Base-by-base conservation (phyloP, 2,329 filamentous ascomycete species). In the Colletotrichum gigasporum region DNA sequence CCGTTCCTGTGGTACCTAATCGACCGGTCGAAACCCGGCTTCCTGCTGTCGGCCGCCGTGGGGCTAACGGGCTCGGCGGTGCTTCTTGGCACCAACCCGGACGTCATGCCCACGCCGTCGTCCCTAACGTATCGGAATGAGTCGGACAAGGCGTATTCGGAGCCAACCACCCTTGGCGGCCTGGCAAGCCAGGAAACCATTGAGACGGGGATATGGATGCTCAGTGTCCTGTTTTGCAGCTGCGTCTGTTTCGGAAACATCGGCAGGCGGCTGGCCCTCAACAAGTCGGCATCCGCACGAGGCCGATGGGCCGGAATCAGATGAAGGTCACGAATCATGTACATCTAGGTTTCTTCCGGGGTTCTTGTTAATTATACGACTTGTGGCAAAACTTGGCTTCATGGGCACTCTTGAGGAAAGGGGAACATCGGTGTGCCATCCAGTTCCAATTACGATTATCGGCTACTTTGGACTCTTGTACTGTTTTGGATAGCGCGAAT, bases 191-290 rank as follows among this genome's bases (percentile, higher is more conserved):
- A 88, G 53, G 87, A 92, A 70, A 88, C 82, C 6, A 76, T 94
- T 1, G 92, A 91, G 61, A 86, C 91, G 16, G 90, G 89, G 11
- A 92, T 94, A 4, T 99, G 96, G 95, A 91, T 97, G 72, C 84
- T 95, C 22, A 97, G 93, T 73, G 94, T 98, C 24, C 79, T 99
- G 52, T 99, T 97, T 75, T 97, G 96, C 78, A 96, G 93, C 72
- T 94, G 93, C 70, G 88, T 98, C 9, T 97, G 94, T 78, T 97
- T 99, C 82, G 96, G 96, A 10, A 98, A 97, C 74, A 93, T 99
- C 73, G 96, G 96, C 11, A 85, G 96, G 67, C 85, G 92, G 66
- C 79, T 98, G 68, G 89, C 90, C n/a, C 78, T 87, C 67, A 83
- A 79, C 20, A 74, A 72, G 59, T 76, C 77, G n/a, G 76, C 77